Base-by-base conservation (phyloP, 192 early-diverging fungal species). In the Linnemannia exigua region DNA sequence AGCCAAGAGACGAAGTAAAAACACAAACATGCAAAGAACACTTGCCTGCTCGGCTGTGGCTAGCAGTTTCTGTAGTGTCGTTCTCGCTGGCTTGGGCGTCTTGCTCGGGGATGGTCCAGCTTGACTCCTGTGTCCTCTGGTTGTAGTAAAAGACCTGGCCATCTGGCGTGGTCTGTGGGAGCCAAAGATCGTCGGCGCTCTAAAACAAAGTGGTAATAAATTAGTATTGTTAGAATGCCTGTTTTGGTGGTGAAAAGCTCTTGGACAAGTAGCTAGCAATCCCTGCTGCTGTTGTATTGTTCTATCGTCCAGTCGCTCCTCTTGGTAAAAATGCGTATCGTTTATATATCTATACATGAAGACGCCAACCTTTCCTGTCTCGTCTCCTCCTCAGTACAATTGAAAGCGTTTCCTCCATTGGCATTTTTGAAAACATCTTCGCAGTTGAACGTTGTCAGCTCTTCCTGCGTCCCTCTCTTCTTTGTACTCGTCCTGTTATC, bases 131-230 rank as follows among this genome's bases (percentile, higher is more conserved):
- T 47, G 89, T 90, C 20, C 82, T 47, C 38, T 79, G 73, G 63
- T 90, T 90, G 51, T 81, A 90, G 71, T 90, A 90, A 79, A 90
- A 90, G 38, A 88, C 82, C 31, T 85, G 80, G 8, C 89, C 89
- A 77, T 90, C 89, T 16, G 89, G 88, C 9, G 89, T 90, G n/a
- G 85, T 81, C 51, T 88, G 89, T 35, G 82, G 71, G 28, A 90
- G 69, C 89, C 89, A 90, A 41, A 85, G 83, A 63, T 85, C 83
- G 52, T 85, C 83, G 28, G 77, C 46, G n/a, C 77, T 75, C 83
- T 85, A 72, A 44, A 58, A 22, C 3, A 33, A 63, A 16, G 9
- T 17, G 17, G 48, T 28, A 63, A 25, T 31, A 63, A 2, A 22
- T 6, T 6, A 12, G 58, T 63, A 63, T 63, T 63, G 58, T 63